phyloP scores from a whole-genome alignment of 1,284 basidiomycete species.

The Violaceomyces palustris region DNA sequence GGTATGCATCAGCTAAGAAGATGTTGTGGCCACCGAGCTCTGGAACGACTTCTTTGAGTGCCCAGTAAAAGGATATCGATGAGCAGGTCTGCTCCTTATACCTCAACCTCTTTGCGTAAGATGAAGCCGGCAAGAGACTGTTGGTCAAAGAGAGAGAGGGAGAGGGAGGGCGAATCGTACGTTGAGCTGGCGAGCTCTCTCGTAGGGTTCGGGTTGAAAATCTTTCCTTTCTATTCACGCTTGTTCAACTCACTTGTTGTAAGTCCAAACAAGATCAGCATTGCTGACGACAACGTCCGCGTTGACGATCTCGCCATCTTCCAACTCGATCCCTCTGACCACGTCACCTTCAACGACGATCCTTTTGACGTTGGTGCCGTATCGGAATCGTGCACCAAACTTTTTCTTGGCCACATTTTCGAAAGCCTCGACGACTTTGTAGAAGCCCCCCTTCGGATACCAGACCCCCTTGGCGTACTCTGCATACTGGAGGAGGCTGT shows the following conservation, averaged over 20 bases:
- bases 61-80: constrained; percentile 60
- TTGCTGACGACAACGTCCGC: constrained; percentile 59
- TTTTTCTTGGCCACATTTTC: constrained; percentile 54
- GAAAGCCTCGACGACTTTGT: constrained; percentile 56
- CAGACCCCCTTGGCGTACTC: constrained; percentile 58
- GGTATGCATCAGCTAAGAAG: constrained; percentile 55
- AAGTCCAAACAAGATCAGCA: constrained; percentile 59
- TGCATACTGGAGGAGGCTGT: constrained; percentile 59
- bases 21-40: constrained; percentile 57
- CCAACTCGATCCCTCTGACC: constrained; percentile 55
- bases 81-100: constrained; percentile 56
- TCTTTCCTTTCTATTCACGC: background rate
- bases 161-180: background rate
- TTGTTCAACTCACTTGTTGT: constrained; percentile 44
- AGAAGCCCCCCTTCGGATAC: constrained; percentile 59
- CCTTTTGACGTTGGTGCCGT: constrained; percentile 53
- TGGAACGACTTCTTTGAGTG: constrained; percentile 54
- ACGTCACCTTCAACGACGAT: constrained; percentile 44
- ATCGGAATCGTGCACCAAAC: constrained; percentile 55
- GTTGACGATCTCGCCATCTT: constrained; percentile 53
- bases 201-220: no score
- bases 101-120: constrained; percentile 43
- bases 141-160: background rate
- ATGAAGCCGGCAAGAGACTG: constrained; percentile 54
- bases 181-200: no score